Conservation (phyloP, 306 rosid genomes). For the Cajanus cajan region DNA sequence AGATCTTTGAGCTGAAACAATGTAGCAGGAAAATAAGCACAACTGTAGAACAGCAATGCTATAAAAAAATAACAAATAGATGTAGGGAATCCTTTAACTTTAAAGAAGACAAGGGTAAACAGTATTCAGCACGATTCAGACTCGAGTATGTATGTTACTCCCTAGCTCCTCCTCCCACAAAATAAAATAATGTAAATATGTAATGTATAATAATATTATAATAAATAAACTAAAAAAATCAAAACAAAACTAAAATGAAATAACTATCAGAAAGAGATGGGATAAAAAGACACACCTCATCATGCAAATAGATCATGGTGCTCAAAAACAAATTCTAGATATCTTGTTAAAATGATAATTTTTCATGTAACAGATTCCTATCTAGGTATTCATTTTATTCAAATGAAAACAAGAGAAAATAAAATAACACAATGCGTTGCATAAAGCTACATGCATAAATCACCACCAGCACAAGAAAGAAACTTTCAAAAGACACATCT, state of each 20-base stretch:
- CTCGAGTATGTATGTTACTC: not conserved
- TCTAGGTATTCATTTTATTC: not conserved
- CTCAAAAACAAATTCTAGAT: not conserved
- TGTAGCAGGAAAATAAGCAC: conserved; percentile 19
- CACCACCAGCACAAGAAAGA: conserved; percentile 3
- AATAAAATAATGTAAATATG: not conserved
- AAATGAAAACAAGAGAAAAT: not conserved
- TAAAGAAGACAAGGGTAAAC: not conserved
- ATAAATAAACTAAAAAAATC: conserved; percentile 2
- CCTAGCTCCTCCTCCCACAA: not conserved
- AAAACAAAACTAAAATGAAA: not conserved
- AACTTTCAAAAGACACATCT: conserved; percentile 4
- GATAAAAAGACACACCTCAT: not conserved
- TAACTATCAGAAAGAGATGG: not conserved
- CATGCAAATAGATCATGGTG: not conserved
- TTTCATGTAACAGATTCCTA: conserved; percentile 2
- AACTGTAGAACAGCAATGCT: not conserved
- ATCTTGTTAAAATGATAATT: not conserved
- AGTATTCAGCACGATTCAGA: not conserved
- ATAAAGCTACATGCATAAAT: not conserved
- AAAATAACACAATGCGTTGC: not conserved
- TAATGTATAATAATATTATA: not conserved
- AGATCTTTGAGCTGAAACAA: conserved; percentile 83
- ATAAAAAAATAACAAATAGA: not conserved
- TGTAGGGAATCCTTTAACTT: not conserved